Percentiles rank a stretch among this genome's conserved stretches.
These are phyloP conservation scores for Auricularia sp. DNA, from an alignment of 768 basidiomycete genomes.

Conservation along the genomic window DNA sequence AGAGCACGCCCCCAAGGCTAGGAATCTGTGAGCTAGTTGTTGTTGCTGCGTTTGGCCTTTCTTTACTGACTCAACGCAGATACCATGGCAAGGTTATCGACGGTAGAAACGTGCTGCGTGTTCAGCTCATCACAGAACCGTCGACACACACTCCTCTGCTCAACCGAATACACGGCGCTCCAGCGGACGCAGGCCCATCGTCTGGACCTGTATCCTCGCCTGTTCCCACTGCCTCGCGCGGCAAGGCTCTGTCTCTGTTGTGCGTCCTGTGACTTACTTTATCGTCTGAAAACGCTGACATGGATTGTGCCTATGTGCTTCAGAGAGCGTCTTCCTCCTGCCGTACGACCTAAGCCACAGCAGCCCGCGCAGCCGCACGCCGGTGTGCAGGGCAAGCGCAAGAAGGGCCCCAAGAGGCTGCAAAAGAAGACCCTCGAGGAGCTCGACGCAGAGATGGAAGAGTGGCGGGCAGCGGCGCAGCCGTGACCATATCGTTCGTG, in stretches of 20 bases:
- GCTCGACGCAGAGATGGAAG: background rate
- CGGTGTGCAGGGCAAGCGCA: background rate
- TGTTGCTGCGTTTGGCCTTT: background rate
- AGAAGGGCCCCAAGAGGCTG: background rate
- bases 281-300: too few relatives aligned
- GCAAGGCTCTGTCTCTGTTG: background rate
- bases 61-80: background rate
- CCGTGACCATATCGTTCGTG: too few relatives aligned
- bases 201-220: background rate
- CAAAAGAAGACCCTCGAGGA: slow-evolving; percentile 1
- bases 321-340: background rate
- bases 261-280: background rate
- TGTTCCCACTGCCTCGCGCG: background rate
- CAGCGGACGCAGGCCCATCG: background rate
- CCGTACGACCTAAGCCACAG: background rate
- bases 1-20: background rate
- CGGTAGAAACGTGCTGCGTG: background rate
- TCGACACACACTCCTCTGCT: background rate
- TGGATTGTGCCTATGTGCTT: background rate
- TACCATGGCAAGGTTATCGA: background rate
- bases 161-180: background rate
- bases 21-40: background rate
- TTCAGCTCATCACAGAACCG: background rate
- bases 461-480: background rate
- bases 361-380: background rate